A percentile compares a stretch with the other conserved stretches of the same genome.
These are phyloP conservation scores for Paspalum vaginatum DNA, from an alignment of 176 grass and related monocot genomes.

Conservation along the genomic window DNA sequence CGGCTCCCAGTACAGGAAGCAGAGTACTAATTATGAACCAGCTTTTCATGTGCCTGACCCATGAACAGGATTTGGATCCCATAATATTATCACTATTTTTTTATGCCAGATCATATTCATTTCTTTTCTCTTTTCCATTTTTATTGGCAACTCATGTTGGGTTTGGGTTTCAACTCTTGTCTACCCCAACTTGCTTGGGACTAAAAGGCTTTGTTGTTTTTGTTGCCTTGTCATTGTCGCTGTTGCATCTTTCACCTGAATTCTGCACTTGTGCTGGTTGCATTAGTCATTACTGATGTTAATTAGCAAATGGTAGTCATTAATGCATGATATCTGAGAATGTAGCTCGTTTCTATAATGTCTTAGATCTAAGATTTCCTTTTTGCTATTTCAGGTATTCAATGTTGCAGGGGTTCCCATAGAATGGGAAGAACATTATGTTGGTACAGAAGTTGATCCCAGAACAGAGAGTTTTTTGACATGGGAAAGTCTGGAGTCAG, in stretches of 20 bases:
- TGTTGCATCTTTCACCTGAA: background rate
- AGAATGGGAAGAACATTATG: conserved; percentile 97
- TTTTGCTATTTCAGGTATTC: conserved; percentile 71
- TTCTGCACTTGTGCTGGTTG: background rate
- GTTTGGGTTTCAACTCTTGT: too few species aligned
- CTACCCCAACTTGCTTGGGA: too few species aligned
- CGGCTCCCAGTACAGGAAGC: background rate
- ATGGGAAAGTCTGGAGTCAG: conserved; percentile 93
- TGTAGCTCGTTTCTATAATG: background rate
- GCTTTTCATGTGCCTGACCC: too few species aligned
- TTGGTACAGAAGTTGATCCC: conserved; percentile 86
- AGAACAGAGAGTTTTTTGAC: conserved; percentile 97
- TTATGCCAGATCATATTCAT: too few species aligned
- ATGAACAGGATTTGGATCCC: too few species aligned
- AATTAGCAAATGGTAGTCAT: conserved; percentile 18
- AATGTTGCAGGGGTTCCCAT: conserved; percentile 81
- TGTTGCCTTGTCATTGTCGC: too few species aligned
- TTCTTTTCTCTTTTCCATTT: too few species aligned
- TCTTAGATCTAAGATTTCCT: conserved; percentile 11
- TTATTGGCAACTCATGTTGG: too few species aligned
- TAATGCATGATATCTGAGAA: conserved; percentile 6
- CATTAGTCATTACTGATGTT: background rate
- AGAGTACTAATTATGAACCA: background rate
- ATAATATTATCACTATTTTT: too few species aligned
- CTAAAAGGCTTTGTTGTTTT: too few species aligned